Base-by-base conservation (phyloP, 768 basidiomycete species). In the Lentinula lateritia region DNA sequence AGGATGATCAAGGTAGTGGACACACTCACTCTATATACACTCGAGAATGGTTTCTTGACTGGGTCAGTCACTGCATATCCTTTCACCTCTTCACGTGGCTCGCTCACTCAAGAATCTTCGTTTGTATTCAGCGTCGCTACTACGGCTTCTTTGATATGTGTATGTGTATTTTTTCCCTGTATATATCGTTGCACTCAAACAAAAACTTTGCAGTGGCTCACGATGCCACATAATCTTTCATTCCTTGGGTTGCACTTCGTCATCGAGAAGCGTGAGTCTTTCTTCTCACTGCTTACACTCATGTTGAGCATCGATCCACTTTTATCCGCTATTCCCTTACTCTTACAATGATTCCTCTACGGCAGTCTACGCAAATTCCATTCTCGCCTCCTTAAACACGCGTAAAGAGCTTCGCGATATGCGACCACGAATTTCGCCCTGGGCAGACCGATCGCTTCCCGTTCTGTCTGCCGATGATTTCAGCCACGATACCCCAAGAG, bases 171-270 rank as follows among this genome's bases (percentile, higher is more conserved):
- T 28, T 32, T 10, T 58, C n/a, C 5, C 15, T 56, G 13, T 12
- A 6, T 20, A 38, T 18, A 3, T 23, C 7, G 6, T 38, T 35
- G 38, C 58, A 36, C n/a, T 18, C 36, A 66, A 52, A 41, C 32
- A 39, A 16, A 5, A 3, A 12, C 32, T 36, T 16, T 12, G 13
- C 63, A 76, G 75, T 81, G 80, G 80, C 66, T 82, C 16, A 58
- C 68, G 7, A 76, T 81, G 76, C 75, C 78, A 4, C 54, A 64
- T 20, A 80, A 76, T 61, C 69, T 78, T 3, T 64, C 81, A 16
- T 80, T 80, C 60, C 75, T 82, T 65, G 78, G 78, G 9, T 65
- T 82, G 8, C 79, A 82, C 62, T 80, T 82, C 60, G 70, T 81
- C 20, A 82, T 82, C 52, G 73, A 71, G 45, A 82, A 82, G 64